Evolutionary conservation across 805 yeast genomes (phyloP).

Genomic region (Saccharomyces kudriavzevii): DNA sequence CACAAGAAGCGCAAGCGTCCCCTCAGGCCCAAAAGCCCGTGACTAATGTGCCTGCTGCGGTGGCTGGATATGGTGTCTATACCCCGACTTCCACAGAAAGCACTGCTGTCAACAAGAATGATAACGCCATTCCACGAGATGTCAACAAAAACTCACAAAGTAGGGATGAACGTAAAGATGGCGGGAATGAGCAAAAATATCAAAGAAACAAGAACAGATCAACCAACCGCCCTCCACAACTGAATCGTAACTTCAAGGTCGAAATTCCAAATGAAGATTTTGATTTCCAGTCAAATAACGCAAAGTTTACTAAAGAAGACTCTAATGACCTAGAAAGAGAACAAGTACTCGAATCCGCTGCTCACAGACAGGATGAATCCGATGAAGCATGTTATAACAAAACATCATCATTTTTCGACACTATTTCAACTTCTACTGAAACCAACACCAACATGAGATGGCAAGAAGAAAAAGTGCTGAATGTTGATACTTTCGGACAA

Average conservation of each 20-base stretch:
- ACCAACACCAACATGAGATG: constrained; percentile 47
- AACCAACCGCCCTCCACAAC: constrained; percentile 1
- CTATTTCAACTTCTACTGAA: constrained; percentile 61
- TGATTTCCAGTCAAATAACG: constrained; percentile 69
- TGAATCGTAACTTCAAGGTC: constrained; percentile 12
- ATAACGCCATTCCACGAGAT: not conserved
- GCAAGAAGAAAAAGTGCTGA: constrained; percentile 63
- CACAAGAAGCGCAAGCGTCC: constrained; percentile 1
- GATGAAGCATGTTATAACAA: constrained; percentile 53
- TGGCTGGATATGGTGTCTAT: constrained; percentile 30
- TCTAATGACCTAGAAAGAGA: constrained; percentile 3
- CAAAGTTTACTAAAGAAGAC: constrained; percentile 36
- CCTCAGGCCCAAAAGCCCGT: constrained; percentile 2
- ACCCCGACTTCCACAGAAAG: constrained; percentile 15
- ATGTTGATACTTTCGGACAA: constrained; percentile 80
- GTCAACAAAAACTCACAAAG: not conserved
- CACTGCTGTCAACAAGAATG: not conserved
- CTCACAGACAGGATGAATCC: not conserved
- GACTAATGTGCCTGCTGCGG: constrained; percentile 28
- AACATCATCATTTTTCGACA: constrained; percentile 81
- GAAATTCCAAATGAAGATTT: constrained; percentile 51
- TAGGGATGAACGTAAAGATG: not conserved
- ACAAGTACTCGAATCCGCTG: constrained; percentile 1
- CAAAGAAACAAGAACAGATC: not conserved
- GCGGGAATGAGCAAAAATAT: not conserved